A percentile compares a stretch with the other conserved stretches of the same genome.
phyloP scores from a whole-genome alignment of 2,329 filamentous ascomycete species.

The Monilinia laxa region DNA sequence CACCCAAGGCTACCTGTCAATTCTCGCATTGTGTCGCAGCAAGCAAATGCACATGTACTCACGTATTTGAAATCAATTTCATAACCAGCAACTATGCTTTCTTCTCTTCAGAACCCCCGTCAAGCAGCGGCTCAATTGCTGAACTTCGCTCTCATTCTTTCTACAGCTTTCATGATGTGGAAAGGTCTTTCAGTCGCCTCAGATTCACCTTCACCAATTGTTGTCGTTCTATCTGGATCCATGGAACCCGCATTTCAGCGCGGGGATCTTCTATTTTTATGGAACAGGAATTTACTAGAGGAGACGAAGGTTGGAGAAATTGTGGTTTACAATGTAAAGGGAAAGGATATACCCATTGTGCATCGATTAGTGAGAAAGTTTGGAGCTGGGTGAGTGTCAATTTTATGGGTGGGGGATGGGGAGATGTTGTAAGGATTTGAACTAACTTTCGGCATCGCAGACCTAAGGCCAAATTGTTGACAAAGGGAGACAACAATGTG shows the following conservation, averaged over 20 bases:
- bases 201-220: slow-evolving; percentile 58
- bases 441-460: slow-evolving; percentile 39
- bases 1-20: background rate
- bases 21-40: background rate
- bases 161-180: slow-evolving; percentile 73
- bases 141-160: slow-evolving; percentile 72
- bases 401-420: background rate
- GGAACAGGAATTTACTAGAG: slow-evolving; percentile 53
- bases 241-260: slow-evolving; percentile 64
- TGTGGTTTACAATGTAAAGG: slow-evolving; percentile 72
- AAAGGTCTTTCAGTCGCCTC: slow-evolving; percentile 67
- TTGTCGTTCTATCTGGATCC: slow-evolving; percentile 59
- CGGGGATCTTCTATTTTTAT: slow-evolving; percentile 58
- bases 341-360: slow-evolving; percentile 96
- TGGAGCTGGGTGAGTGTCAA: slow-evolving; percentile 52
- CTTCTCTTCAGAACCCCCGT: slow-evolving; percentile 59
- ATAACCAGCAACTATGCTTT: slow-evolving; percentile 48
- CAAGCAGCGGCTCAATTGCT: slow-evolving; percentile 66
- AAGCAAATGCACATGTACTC: background rate
- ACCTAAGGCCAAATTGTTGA: slow-evolving; percentile 70
- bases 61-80: background rate
- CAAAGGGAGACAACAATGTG: slow-evolving; percentile 95
- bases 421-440: background rate
- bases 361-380: slow-evolving; percentile 83
- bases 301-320: slow-evolving; percentile 70